Evolutionary conservation across 768 basidiomycete genomes (phyloP), one percentile per base, ranked within the genome.

Genomic region (Chalciporus chontae): DNA sequence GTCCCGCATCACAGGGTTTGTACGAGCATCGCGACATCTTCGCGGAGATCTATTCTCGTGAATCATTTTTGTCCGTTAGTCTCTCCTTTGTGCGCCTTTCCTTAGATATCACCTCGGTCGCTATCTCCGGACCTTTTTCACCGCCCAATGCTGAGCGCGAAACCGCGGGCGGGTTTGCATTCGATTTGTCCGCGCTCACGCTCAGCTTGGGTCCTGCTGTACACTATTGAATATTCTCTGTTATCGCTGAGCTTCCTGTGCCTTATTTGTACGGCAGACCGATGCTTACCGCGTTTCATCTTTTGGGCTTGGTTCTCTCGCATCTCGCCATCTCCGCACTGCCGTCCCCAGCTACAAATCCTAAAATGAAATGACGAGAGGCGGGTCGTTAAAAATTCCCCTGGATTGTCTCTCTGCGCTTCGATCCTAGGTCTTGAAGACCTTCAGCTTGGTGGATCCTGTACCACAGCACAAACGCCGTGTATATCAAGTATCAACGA

Each of bases 291-390:
- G 8, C 54, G 53, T 60, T 61, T 51, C 52, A 50, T 44, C 36
- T 40, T 52, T 47, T 40, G 41, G 38, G 40, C 15, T 43, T n/a
- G 52, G 32, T 60, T 51, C 57, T 59, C 38, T 47, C 47, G 14
- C 52, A 51, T 63, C 57, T 49, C 29, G 40, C 59, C 63, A 62
- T 63, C 54, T 65, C 60, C 62, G 57, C 60, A 59, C 36, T 46
- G 43, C 59, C 59, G 51, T 62, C 45, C 34, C 47, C 18, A 47
- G 8, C 15, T 44, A 39, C 39, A 48, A 17, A 42, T 39, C 50
- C 29, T 40, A 56, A 53, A 56, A 64, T 61, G 62, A 64, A 60
- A 51, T 63, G 40, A 64, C 61, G 61, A 58, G 58, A 64, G 46
- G 14, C 44, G 47, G 58, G 11, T 29, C 43, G 49, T 42, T 32